Conservation (phyloP, 768 basidiomycete genomes). For the Dendrothele bispora region DNA sequence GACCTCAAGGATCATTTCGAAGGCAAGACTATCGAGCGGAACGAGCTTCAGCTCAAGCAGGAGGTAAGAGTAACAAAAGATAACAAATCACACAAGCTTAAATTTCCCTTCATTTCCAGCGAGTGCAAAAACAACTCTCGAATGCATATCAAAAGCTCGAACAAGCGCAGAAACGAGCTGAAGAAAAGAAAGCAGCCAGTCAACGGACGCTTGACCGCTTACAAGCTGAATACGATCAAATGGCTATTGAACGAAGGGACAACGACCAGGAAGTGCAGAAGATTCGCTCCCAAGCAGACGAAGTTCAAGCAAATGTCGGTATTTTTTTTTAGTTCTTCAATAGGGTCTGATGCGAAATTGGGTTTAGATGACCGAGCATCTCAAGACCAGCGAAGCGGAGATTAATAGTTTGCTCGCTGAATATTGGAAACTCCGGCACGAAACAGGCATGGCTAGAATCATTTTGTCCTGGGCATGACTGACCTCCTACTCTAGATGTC, state of each 20-base stretch:
- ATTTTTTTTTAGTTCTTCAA: too few species aligned
- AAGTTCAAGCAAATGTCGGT: constrained; percentile 63
- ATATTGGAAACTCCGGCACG: constrained; percentile 80
- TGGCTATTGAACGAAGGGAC: constrained; percentile 72
- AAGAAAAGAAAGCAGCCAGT: constrained; percentile 75
- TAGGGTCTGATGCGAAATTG: too few species aligned
- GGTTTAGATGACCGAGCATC: constrained; percentile 80
- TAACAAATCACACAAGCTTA: too few species aligned
- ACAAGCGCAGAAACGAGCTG: constrained; percentile 74
- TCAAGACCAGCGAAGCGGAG: constrained; percentile 73
- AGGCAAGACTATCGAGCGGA: constrained; percentile 72
- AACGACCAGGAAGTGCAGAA: constrained; percentile 82
- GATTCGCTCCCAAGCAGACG: constrained; percentile 66
- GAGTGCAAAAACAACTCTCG: constrained; percentile 73
- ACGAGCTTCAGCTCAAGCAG: constrained; percentile 62
- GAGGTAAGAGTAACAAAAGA: constrained; percentile 62
- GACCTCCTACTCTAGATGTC: constrained; percentile 47
- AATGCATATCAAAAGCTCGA: constrained; percentile 86
- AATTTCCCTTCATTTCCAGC: constrained; percentile 48
- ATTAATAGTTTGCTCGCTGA: constrained; percentile 80
- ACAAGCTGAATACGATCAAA: constrained; percentile 76
- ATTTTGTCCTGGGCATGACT: not conserved
- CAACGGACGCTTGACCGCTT: constrained; percentile 74
- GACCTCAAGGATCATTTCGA: constrained; percentile 70
- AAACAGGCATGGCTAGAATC: constrained; percentile 54